These are phyloP conservation scores for Suhomyces anneliseae DNA, from an alignment of 1,139 yeast genomes.

Conservation along the genomic window DNA sequence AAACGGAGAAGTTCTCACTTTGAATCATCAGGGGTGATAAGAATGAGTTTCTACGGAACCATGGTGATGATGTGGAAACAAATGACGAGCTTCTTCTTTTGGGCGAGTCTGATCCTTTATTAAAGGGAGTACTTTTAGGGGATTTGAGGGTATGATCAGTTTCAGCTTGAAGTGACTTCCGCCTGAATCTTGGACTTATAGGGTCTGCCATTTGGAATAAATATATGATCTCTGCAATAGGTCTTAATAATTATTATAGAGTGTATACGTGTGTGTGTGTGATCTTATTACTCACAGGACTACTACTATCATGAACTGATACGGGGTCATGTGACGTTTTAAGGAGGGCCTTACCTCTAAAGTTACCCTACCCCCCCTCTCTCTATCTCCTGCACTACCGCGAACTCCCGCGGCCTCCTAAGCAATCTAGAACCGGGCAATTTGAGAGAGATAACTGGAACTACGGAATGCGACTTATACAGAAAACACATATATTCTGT, in stretches of 20 bases:
- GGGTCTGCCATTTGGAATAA: conserved; percentile 2
- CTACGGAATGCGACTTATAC: too few species aligned
- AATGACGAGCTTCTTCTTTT: conserved; percentile 44
- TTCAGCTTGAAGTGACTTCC: conserved; percentile 1
- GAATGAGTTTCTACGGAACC: conserved; percentile 60
- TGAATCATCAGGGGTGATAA: conserved; percentile 62
- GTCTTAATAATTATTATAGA: not conserved
- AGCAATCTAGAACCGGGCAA: not conserved
- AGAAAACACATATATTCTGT: too few species aligned
- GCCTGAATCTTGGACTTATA: not conserved
- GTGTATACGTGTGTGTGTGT: not conserved
- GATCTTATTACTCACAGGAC: conserved; percentile 4
- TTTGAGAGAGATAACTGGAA: not conserved
- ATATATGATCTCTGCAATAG: not conserved
- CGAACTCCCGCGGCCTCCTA: too few species aligned
- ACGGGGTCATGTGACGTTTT: conserved; percentile 8
- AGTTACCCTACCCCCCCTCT: not conserved
- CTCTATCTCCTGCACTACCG: not conserved
- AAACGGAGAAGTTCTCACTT: conserved; percentile 58
- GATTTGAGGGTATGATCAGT: not conserved
- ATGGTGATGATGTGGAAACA: conserved; percentile 51
- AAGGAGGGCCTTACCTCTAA: conserved; percentile 1
- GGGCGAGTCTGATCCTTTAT: conserved; percentile 16
- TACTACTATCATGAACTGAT: conserved; percentile 1
- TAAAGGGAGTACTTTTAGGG: not conserved